These are phyloP conservation scores for Aureobasidium namibiae DNA, from an alignment of 2,329 filamentous ascomycete species.

Conservation along the genomic window DNA sequence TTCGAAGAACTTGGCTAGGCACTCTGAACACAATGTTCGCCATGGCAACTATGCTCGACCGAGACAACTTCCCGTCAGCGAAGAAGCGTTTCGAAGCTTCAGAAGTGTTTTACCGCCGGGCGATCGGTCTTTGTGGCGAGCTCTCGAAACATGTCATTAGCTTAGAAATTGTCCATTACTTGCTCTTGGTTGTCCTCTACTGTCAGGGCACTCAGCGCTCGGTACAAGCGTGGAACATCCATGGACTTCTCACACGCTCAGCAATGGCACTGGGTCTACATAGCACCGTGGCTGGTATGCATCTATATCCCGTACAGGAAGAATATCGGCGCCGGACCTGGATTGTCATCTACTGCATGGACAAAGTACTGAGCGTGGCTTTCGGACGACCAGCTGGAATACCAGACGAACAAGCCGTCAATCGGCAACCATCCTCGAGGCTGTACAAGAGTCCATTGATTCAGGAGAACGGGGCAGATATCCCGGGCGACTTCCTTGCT, in stretches of 20 bases:
- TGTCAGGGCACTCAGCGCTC: constrained; percentile 48
- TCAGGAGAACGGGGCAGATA: neutral
- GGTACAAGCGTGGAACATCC: constrained; percentile 46
- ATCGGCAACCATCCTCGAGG: neutral
- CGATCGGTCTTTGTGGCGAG: constrained; percentile 34
- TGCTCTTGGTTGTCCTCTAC: constrained; percentile 44
- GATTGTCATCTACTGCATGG: constrained; percentile 36
- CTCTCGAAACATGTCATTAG: constrained; percentile 14
- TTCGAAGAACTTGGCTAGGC: constrained; percentile 43
- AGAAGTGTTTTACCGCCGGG: constrained; percentile 39
- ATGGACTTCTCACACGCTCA: constrained; percentile 34
- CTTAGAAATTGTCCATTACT: constrained; percentile 34
- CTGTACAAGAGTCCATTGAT: neutral
- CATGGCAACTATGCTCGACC: constrained; percentile 35
- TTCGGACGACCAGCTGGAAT: constrained; percentile 43
- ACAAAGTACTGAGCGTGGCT: constrained; percentile 40
- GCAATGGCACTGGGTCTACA: constrained; percentile 47
- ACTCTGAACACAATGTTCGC: constrained; percentile 45
- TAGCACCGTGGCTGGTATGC: constrained; percentile 30
- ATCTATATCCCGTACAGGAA: constrained; percentile 36
- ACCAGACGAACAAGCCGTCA: constrained; percentile 26
- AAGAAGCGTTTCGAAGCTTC: constrained; percentile 33
- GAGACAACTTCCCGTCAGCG: constrained; percentile 23
- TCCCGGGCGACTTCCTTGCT: neutral
- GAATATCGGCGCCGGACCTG: constrained; percentile 43